Evolutionary conservation across 1,139 yeast genomes (phyloP).

Genomic region (Suhomyces yuchorum): DNA sequence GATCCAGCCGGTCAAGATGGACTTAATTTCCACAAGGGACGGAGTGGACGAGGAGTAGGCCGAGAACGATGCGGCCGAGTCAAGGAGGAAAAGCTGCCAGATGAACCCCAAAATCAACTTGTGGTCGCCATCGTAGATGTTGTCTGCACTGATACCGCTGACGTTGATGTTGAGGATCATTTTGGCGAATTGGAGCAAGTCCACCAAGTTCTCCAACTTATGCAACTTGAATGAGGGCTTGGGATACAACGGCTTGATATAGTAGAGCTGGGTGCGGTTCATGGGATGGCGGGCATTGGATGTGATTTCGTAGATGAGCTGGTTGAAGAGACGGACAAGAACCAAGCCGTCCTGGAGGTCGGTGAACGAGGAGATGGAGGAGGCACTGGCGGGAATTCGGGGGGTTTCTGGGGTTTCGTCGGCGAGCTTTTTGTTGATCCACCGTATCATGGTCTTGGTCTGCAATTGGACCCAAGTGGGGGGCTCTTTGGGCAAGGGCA

Average conservation of each 20-base stretch:
- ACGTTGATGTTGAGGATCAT: slow-evolving; percentile 53
- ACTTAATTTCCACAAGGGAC: slow-evolving; percentile 35
- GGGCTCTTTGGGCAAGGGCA: slow-evolving; percentile 11
- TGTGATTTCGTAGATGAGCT: slow-evolving; percentile 28
- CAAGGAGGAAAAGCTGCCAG: slow-evolving; percentile 62
- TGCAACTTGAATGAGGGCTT: slow-evolving; percentile 59
- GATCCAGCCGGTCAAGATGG: slow-evolving; percentile 39
- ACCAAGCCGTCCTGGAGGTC: slow-evolving; percentile 47
- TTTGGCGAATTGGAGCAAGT: slow-evolving; percentile 56
- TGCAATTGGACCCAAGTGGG: slow-evolving; percentile 45
- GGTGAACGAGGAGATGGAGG: slow-evolving; percentile 24
- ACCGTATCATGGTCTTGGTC: slow-evolving; percentile 48
- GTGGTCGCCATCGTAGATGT: slow-evolving; percentile 62
- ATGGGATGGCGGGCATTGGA: slow-evolving; percentile 20
- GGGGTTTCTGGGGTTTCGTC: slow-evolving; percentile 25
- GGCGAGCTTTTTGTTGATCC: slow-evolving; percentile 47
- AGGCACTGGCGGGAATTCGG: slow-evolving; percentile 22
- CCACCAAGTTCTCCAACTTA: slow-evolving; percentile 62
- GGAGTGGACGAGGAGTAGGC: slow-evolving; percentile 39
- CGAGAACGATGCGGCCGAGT: slow-evolving; percentile 44
- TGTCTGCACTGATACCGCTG: slow-evolving; percentile 67
- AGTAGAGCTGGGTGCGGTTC: slow-evolving; percentile 22
- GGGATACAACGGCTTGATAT: slow-evolving; percentile 39
- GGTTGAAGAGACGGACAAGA: slow-evolving; percentile 38
- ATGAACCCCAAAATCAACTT: slow-evolving; percentile 66